These are phyloP conservation scores for Neurospora sp. DNA, from an alignment of 495 filamentous ascomycete species.

Conservation along the genomic window DNA sequence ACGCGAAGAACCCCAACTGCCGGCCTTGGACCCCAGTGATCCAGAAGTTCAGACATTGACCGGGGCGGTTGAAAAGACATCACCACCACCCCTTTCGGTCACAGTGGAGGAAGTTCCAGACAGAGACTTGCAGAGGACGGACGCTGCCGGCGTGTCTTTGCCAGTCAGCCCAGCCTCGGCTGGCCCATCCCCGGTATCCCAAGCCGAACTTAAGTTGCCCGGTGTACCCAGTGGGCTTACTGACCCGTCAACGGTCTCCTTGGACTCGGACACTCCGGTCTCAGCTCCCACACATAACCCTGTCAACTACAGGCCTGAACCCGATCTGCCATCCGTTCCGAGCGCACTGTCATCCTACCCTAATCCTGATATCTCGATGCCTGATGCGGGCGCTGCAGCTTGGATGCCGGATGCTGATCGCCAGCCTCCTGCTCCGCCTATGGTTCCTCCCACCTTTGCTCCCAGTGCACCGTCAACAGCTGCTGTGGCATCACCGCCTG, in stretches of 20 bases:
- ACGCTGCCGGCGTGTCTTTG: constrained; percentile 25
- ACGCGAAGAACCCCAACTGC: constrained; percentile 34
- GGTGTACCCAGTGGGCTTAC: constrained; percentile 22
- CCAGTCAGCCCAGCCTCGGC: constrained; percentile 29
- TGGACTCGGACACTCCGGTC: constrained; percentile 13
- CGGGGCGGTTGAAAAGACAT: constrained; percentile 15
- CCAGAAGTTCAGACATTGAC: constrained; percentile 50
- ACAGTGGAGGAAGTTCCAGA: constrained; percentile 50
- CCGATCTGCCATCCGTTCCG: constrained; percentile 11
- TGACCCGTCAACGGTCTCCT: constrained; percentile 14
- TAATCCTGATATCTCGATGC: constrained; percentile 8
- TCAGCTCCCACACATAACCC: constrained; percentile 14
- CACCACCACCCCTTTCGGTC: constrained; percentile 38
- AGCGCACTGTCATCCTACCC: constrained; percentile 8
- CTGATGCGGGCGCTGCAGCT: not conserved
- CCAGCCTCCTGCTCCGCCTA: constrained; percentile 9
- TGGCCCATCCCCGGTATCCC: constrained; percentile 33
- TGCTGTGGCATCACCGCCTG: constrained; percentile 20
- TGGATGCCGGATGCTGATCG: constrained; percentile 7
- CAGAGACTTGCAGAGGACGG: constrained; percentile 23
- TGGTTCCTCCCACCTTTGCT: constrained; percentile 21
- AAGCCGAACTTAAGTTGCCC: constrained; percentile 19
- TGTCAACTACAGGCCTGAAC: constrained; percentile 7
- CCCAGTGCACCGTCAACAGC: constrained; percentile 14
- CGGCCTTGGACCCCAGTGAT: constrained; percentile 45